A percentile compares a stretch with the other conserved stretches of the same genome.
phyloP scores from a whole-genome alignment of 116 monocot species.

The Trichopus zeylanicus region DNA sequence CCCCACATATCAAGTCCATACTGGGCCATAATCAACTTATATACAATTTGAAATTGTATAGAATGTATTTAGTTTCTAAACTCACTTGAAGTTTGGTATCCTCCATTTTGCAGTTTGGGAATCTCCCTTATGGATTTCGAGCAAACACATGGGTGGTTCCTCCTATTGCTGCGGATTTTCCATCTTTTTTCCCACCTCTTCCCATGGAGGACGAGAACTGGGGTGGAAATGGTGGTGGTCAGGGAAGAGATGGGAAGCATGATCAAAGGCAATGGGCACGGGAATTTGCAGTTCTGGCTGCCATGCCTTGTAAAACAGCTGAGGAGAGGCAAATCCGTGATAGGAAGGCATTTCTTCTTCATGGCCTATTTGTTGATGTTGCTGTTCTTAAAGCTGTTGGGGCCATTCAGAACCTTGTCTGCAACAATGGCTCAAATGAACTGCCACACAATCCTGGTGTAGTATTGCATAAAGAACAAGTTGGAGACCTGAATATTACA shows the following conservation, averaged over 20 bases:
- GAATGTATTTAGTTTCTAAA: background rate
- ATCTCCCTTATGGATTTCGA: constrained; percentile 97
- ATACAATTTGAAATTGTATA: background rate
- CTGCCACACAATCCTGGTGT: constrained; percentile 15
- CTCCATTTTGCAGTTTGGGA: constrained; percentile 68
- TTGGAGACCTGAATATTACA: constrained; percentile 64
- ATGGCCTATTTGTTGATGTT: constrained; percentile 80
- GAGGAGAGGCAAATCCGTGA: constrained; percentile 94
- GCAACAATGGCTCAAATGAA: constrained; percentile 15
- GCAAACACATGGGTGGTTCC: constrained; percentile 98
- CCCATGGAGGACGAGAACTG: constrained; percentile 82
- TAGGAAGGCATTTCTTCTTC: constrained; percentile 88
- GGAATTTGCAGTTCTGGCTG: constrained; percentile 72
- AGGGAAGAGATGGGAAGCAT: constrained; percentile 68
- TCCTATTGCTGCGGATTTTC: constrained; percentile 56
- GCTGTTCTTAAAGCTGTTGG: constrained; percentile 67
- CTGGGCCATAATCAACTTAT: background rate
- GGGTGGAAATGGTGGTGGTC: constrained; percentile 88
- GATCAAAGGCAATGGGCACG: constrained; percentile 59
- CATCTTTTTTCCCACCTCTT: constrained; percentile 55
- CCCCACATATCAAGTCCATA: too few relatives aligned
- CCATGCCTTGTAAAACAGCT: constrained; percentile 87
- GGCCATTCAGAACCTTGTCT: constrained; percentile 39
- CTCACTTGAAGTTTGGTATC: background rate
- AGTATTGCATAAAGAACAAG: constrained; percentile 30